Base-by-base conservation (phyloP, 805 yeast species). In the Ogataea pignaliae region DNA sequence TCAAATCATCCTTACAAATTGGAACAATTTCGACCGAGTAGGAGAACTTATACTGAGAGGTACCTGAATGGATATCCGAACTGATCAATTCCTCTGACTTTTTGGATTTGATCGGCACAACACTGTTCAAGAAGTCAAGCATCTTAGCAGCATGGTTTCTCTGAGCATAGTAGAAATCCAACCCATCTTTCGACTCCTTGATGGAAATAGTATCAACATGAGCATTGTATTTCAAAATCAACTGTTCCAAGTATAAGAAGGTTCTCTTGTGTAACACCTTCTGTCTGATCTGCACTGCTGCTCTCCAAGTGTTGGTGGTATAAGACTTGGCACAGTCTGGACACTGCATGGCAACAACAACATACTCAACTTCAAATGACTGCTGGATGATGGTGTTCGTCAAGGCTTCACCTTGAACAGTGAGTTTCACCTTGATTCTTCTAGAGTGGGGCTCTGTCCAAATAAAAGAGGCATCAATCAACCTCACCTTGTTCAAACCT, bases 371-470 rank as follows among this genome's bases (percentile, higher is more conserved):
- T 66, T 88, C 97, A 62, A 91, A 89, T 21, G 85, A 78, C 69
- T 93, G 99, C 63, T 95, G 97, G 30, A 93, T 81, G 52, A 91
- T 85, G 21, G 97, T 88, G 60, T 88, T 88, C 28, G 83, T 74
- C 79, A 89, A 82, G 18, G 97, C 97, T 65, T 93, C 99, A 53
- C 97, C 97, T 67, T 91, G 98, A 29, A 93, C 96, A 0, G 97
- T 88, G 43, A 93, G 69, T 60, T 90, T 89, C 51, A 95, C 80
- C 65, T 89, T 81, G 48, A 91, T 81, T 72, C 99, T 83, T 66
- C 99, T 79, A 26, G 97, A 89, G 66, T 93, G 99, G 3, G 99
- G 99, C 70, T 93, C 99, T 1, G 99, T 93, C 99, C 99, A 93
- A 49, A 95, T 80, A 57, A 90, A 93, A 5, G 90, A 78, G 2